Evolutionary conservation across 768 basidiomycete genomes (phyloP).

Genomic region (Podaxis sp.): DNA sequence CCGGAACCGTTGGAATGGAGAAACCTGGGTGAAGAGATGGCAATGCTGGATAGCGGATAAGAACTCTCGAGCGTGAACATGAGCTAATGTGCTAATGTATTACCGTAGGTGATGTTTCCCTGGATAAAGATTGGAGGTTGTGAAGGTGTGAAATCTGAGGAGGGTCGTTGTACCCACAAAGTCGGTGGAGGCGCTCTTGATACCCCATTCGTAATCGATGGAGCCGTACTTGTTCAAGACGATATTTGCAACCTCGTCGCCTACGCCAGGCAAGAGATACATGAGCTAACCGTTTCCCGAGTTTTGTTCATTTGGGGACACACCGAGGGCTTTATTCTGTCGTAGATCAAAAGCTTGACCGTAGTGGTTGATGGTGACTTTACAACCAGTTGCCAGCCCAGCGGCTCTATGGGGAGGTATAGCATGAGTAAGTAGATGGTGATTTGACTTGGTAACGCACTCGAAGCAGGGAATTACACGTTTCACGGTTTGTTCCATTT

Average conservation of each 20-base stretch:
- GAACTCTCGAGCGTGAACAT: not conserved
- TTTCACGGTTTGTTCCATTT: conserved; percentile 50
- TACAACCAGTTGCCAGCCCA: conserved; percentile 62
- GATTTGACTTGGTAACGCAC: conserved; percentile 31
- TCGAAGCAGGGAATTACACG: conserved; percentile 71
- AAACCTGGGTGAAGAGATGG: conserved; percentile 76
- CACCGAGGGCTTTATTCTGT: conserved; percentile 65
- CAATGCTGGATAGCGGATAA: conserved; percentile 30
- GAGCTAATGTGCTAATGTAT: conserved; percentile 3
- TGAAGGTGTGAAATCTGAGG: not conserved
- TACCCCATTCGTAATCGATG: conserved; percentile 65
- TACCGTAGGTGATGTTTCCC: conserved; percentile 78
- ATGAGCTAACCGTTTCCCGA: not conserved
- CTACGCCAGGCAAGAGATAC: conserved; percentile 29
- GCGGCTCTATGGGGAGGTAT: conserved; percentile 46
- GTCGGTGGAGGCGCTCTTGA: conserved; percentile 71
- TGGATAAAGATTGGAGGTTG: conserved; percentile 19
- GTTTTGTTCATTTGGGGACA: not conserved
- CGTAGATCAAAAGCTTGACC: conserved; percentile 50
- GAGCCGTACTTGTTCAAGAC: conserved; percentile 56
- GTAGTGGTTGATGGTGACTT: conserved; percentile 34
- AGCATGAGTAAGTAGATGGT: not conserved
- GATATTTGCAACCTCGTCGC: conserved; percentile 59
- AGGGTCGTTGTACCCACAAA: conserved; percentile 49
- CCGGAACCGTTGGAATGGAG: conserved; percentile 65